These are phyloP conservation scores for Chondrus crispus DNA, from an alignment of 23 red algal species.

Conservation along the genomic window DNA sequence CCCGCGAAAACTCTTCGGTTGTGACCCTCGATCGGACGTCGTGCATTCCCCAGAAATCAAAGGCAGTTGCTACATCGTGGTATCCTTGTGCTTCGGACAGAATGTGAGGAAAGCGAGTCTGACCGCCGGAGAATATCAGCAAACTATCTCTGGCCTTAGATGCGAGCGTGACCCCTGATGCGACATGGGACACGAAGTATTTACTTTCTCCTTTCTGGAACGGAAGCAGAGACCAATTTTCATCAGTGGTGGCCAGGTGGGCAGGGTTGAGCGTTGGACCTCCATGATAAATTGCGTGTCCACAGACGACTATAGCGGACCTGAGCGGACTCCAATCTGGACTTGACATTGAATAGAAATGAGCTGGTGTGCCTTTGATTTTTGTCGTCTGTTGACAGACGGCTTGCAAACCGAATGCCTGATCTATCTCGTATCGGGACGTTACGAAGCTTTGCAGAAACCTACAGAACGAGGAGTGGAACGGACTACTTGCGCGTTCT, in stretches of 20 bases:
- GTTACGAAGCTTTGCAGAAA: too few species aligned
- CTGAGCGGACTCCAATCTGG: constrained; percentile 14
- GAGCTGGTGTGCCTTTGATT: too few species aligned
- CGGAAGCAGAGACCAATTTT: constrained; percentile 53
- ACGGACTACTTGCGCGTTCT: too few species aligned
- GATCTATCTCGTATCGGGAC: too few species aligned
- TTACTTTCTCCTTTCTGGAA: constrained; percentile 53
- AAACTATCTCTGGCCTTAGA: constrained; percentile 27
- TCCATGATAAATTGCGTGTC: constrained; percentile 72
- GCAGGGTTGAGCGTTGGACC: neutral
- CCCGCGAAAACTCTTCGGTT: constrained; percentile 78
- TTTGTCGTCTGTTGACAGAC: too few species aligned
- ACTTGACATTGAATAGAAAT: too few species aligned
- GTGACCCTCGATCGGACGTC: constrained; percentile 23
- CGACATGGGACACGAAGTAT: constrained; percentile 61
- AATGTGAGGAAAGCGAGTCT: constrained; percentile 43
- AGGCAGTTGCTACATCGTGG: constrained; percentile 25
- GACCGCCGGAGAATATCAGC: constrained; percentile 79
- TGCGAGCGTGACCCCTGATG: constrained; percentile 38
- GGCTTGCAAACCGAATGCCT: too few species aligned
- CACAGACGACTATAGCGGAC: constrained; percentile 69
- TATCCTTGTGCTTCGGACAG: constrained; percentile 66
- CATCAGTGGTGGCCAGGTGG: neutral
- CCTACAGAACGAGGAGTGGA: too few species aligned
- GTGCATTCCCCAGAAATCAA: constrained; percentile 47